phyloP scores from a whole-genome alignment of 768 basidiomycete species.

The Cyclocybe cylindracea region DNA sequence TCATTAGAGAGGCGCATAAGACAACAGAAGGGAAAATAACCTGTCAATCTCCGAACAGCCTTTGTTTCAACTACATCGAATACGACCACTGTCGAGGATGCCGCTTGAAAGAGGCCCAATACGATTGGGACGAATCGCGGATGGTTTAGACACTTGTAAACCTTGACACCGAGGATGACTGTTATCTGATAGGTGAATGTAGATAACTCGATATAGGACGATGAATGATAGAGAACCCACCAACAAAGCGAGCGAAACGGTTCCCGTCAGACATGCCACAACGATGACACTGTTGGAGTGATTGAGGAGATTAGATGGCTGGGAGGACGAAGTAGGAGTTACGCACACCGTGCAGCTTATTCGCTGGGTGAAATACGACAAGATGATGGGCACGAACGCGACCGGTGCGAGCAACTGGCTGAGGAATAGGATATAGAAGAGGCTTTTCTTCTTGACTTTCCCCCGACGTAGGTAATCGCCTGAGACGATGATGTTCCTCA shows the following conservation, averaged over 20 bases:
- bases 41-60: constrained; percentile 47
- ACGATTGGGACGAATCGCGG: constrained; percentile 52
- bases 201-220: background rate
- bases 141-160: constrained; percentile 63
- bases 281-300: constrained; percentile 32
- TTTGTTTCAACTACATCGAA: constrained; percentile 40
- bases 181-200: constrained; percentile 42
- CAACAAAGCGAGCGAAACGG: constrained; percentile 40
- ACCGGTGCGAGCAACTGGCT: constrained; percentile 56
- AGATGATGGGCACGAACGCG: constrained; percentile 42
- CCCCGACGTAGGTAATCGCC: constrained; percentile 52
- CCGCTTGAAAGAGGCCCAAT: constrained; percentile 42
- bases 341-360: constrained; percentile 52
- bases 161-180: constrained; percentile 66
- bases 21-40: constrained; percentile 25
- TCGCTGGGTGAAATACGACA: constrained; percentile 42
- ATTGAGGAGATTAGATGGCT: constrained; percentile 3
- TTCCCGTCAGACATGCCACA: constrained; percentile 34
- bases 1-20: constrained; percentile 1
- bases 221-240: constrained; percentile 21
- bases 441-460: constrained; percentile 55
- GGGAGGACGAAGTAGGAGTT: background rate
- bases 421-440: constrained; percentile 57
- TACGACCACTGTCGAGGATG: constrained; percentile 40
- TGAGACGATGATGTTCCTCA: constrained; percentile 52